Evolutionary conservation across 192 early-diverging fungal genomes (phyloP), one percentile per base, ranked within the genome.

Genomic region (Backusella tuberculispora): DNA sequence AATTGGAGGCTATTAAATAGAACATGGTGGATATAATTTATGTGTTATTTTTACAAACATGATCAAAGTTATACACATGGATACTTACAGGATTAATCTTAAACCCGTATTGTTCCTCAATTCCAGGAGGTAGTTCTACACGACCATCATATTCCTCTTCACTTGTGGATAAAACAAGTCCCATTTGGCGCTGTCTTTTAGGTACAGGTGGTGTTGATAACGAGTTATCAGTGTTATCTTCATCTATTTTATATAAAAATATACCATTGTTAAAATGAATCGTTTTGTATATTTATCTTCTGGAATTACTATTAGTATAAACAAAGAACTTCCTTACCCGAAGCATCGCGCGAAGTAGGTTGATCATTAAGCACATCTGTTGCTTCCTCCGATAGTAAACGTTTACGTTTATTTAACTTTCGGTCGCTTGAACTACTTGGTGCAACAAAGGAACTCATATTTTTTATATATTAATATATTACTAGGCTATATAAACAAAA

Each of bases 1-100:
- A 15, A 67, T 74, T 37, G 89, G 90, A 63, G 89, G 85, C 72
- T 83, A 63, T 29, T 4, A 13, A 6, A 41, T 24, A 66, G 0
- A 6, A 34, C 42, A 43, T 66, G 2, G 34, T 13, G 63, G 26
- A 29, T 63, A 37, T 13, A 4, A 19, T 13, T 53, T 13, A 5
- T 34, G 29, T 34, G 29, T 34, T 34, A 34, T 34, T 34, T 34
- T 34, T 34, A 34, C 29, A n/a, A n/a, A 5, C 63, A 34, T 29
- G 1, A 15, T 19, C 17, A 42, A 10, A 40, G 10, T 10, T 12
- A 67, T 10, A 43, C 17, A 42, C 5, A 13, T 7, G 12, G 21
- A 70, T 41, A 72, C 71, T 73, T 65, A 63, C 72, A 37, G 56
- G 56, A 44, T 73, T 73, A 29, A 73, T 73, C 42, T 65, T 73